Evolutionary conservation across 2,329 filamentous ascomycete species (phyloP), one percentile per base, ranked within the genome.

Genomic region (Aspergillus nomiae): DNA sequence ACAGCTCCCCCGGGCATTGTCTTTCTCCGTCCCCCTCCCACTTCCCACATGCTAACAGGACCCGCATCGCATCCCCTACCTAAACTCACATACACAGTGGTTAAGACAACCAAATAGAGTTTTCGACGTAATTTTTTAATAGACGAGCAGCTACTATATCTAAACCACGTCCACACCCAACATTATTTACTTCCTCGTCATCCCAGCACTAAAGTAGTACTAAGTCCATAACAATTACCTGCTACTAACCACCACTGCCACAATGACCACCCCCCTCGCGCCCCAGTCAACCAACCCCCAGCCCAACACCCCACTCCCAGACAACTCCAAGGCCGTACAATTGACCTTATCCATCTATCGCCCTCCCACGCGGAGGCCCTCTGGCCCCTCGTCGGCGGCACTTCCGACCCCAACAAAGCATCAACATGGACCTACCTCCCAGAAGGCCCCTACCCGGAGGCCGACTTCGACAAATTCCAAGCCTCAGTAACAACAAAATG

Each of bases 61-160:
- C 38, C 19, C 16, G 38, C 38, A 41, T 41, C n/a, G 8, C 3
- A 28, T 24, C 2, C 21, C 21, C 19, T 41, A 41, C 7, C 16
- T 36, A 16, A 36, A 36, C 5, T 36, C 14, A 6, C 6, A 36
- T 8, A 36, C 14, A 36, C 6, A 3, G 34, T 8, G 38, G 38
- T 19, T 9, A 41, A 10, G 38, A 2, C 2, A 10, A 10, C 9
- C 16, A 41, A n/a, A 41, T 41, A 41, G 19, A 41, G 38, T 41
- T n/a, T 9, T 9, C 19, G 1, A 2, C 1, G 4, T 1, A 41
- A 9, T 19, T 3, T 9, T 19, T n/a, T 4, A n/a, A 14, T 9
- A 10, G 5, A 36, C 34, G 9, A 41, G 10, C 38, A n/a, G 19
- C 19, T 19, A 26, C 14, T 2, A 1, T 24, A 46, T 16, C 26